These are phyloP conservation scores for Venturia carpophila DNA, from an alignment of 2,329 filamentous ascomycete species.

Conservation along the genomic window DNA sequence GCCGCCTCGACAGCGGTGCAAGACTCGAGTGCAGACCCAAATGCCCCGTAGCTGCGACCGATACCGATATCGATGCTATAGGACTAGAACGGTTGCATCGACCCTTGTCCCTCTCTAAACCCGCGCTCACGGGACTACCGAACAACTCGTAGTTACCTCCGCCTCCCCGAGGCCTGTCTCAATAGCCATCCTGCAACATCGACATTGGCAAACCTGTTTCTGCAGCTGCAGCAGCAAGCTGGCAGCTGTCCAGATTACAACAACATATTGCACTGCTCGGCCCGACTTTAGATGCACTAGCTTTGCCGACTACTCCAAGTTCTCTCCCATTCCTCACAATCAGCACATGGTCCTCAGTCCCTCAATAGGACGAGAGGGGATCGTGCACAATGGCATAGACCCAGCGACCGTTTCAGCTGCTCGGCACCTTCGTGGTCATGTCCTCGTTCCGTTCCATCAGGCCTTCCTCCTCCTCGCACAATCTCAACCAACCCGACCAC, in stretches of 20 bases:
- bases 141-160: not conserved
- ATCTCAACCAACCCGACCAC: not conserved
- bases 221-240: not conserved
- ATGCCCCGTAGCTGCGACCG: not conserved
- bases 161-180: conserved; percentile 8
- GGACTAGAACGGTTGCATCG: not conserved
- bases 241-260: conserved; percentile 2
- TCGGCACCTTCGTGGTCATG: conserved; percentile 5
- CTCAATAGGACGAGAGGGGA: not conserved
- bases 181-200: not conserved
- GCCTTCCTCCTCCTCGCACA: conserved; percentile 19
- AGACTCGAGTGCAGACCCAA: not conserved
- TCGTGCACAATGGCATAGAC: conserved; percentile 11
- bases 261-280: conserved; percentile 1
- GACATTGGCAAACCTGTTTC: conserved; percentile 1
- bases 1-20: not conserved
- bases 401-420: not conserved
- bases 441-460: conserved; percentile 21
- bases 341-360: not conserved
- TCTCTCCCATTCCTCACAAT: not conserved
- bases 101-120: conserved; percentile 3
- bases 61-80: not conserved
- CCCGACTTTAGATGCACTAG: conserved; percentile 11
- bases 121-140: not conserved
- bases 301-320: conserved; percentile 10